Percentiles rank a stretch among this genome's conserved stretches.
Conservation (phyloP, 1,284 basidiomycete species). For the Stereum hirsutum region DNA sequence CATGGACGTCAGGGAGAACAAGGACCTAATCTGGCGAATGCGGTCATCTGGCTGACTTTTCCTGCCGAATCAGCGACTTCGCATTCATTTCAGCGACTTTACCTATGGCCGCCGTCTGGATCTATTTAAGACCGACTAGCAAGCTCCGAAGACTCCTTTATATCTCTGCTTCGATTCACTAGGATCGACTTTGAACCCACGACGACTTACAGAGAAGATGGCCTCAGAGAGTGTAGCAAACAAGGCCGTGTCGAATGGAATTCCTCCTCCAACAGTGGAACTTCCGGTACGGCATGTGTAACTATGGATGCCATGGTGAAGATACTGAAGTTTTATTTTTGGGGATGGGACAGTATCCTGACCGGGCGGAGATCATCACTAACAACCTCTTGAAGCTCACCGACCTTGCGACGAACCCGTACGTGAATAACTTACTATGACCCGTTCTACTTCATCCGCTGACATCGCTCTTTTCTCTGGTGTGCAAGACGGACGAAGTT, state of each 20-base stretch:
- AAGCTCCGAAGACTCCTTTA: too few relatives aligned
- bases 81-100: too few relatives aligned
- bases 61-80: too few relatives aligned
- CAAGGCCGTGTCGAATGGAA: slow-evolving; percentile 4
- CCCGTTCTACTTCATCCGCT: slow-evolving; percentile 18
- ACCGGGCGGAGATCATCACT: slow-evolving; percentile 46
- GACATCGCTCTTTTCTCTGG: background rate
- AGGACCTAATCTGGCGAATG: too few relatives aligned
- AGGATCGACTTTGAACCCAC: too few relatives aligned
- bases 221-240: too few relatives aligned
- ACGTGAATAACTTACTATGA: slow-evolving; percentile 10
- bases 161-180: too few relatives aligned
- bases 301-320: background rate
- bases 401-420: slow-evolving; percentile 33
- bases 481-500: slow-evolving; percentile 28
- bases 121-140: too few relatives aligned
- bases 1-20: too few relatives aligned
- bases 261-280: slow-evolving; percentile 1
- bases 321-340: background rate
- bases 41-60: too few relatives aligned
- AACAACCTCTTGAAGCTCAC: slow-evolving; percentile 41
- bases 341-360: slow-evolving; percentile 34
- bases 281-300: slow-evolving; percentile 1
- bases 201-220: too few relatives aligned
- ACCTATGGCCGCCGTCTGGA: too few relatives aligned